Base-by-base conservation (phyloP, 2,329 filamentous ascomycete genomes). In the Colletotrichum sojae region DNA sequence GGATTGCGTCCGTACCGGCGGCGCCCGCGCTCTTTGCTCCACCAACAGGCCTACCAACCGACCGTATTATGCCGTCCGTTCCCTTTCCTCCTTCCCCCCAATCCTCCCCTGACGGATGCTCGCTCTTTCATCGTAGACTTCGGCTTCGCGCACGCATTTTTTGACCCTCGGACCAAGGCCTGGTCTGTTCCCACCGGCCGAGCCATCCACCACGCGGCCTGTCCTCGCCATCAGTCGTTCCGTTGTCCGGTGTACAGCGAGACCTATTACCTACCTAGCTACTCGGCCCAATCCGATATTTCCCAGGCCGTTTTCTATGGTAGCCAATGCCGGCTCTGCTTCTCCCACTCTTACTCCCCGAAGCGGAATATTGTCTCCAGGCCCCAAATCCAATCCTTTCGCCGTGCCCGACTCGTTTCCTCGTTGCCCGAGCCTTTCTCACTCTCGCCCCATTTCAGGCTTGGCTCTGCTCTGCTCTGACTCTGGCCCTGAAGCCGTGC, bases 161-260 rank as follows among this genome's bases (percentile, higher is more conserved):
- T 20, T 20, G n/a, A 12, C 46, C 31, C 62, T 66, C 66, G 43
- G 62, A 69, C 66, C 61, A 68, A 40, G 16, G 39, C 48, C 49
- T 56, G 40, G 54, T 51, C 65, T 55, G 62, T 69, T 59, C 48
- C 16, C 57, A 55, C n/a, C n/a, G 54, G 49, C 66, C 66, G 61
- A 65, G 59, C 53, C 27, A 36, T 59, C 54, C 54, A 58, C 36
- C 46, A 52, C 22, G n/a, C 54, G 53, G 54, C 55, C 48, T 54
- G 20, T 40, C 49, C 61, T 62, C 36, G 27, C 40, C 22, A 39
- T 52, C 27, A 36, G 10, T 36, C 31, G 31, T 36, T 36, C 31
- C 31, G 31, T 61, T 52, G 48, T 36, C 46, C 58, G 48, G 58
- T n/a, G 25, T 49, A 48, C 56, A 22, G 40, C 10, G 13, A 18